A percentile compares a stretch with the other conserved stretches of the same genome.
Evolutionary conservation across 2,329 filamentous ascomycete species (phyloP).

Genomic region (Neonectria sp.): DNA sequence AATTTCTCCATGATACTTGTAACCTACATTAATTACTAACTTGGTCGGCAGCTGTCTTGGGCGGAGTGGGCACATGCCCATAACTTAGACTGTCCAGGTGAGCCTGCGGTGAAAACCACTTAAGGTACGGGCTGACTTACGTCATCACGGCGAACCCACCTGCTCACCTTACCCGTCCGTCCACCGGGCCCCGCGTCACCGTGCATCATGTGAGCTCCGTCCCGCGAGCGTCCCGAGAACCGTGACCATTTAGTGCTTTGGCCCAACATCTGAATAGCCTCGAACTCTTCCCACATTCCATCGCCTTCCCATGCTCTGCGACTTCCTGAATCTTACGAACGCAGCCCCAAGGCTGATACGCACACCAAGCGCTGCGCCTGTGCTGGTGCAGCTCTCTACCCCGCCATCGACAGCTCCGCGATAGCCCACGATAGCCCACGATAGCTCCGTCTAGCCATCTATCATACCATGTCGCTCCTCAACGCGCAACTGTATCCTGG

Average conservation of each 20-base stretch:
- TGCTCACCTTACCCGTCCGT: slow-evolving; percentile 3
- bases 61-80: background rate
- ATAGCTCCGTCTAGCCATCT: slow-evolving; percentile 16
- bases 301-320: slow-evolving; percentile 28
- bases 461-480: slow-evolving; percentile 64
- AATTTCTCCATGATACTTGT: background rate
- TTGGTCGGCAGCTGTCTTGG: background rate
- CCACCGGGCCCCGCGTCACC: slow-evolving; percentile 15
- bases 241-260: slow-evolving; percentile 33
- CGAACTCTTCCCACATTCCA: background rate
- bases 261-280: background rate
- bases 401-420: slow-evolving; percentile 41
- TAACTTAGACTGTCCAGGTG: background rate
- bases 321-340: slow-evolving; percentile 5
- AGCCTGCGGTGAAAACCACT: slow-evolving; percentile 8
- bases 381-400: slow-evolving; percentile 37
- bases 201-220: slow-evolving; percentile 29
- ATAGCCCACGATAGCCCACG: slow-evolving; percentile 23
- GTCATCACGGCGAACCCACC: slow-evolving; percentile 18
- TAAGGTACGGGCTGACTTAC: slow-evolving; percentile 15
- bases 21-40: background rate
- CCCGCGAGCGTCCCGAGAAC: background rate
- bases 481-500: slow-evolving; percentile 77
- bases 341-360: slow-evolving; percentile 18
- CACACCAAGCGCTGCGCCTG: slow-evolving; percentile 34